phyloP scores from a whole-genome alignment of 306 rosid species.

The Prunus salicina region DNA sequence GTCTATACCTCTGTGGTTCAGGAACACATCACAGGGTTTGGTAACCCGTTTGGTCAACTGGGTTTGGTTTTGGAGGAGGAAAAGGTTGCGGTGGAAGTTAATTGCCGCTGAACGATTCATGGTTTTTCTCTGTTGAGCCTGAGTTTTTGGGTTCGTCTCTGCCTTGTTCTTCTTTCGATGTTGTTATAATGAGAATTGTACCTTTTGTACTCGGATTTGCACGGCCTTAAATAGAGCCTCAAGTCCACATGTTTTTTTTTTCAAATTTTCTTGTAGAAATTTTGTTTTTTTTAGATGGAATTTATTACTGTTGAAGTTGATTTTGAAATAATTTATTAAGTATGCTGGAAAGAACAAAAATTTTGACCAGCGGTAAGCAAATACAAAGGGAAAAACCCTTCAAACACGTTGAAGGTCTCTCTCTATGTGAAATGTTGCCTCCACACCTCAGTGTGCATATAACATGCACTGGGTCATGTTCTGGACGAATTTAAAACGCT shows the following conservation, averaged over 20 bases:
- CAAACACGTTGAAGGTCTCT: conserved; percentile 30
- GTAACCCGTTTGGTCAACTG: conserved; percentile 25
- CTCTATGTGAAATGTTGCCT: neutral
- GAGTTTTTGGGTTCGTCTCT: neutral
- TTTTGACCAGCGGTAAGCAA: conserved; percentile 28
- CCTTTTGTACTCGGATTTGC: neutral
- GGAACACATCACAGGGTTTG: conserved; percentile 64
- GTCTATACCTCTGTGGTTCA: conserved; percentile 76
- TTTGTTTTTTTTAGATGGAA: neutral
- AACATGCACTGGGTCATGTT: neutral
- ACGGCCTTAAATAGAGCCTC: neutral
- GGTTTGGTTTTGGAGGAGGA: conserved; percentile 22
- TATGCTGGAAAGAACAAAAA: neutral
- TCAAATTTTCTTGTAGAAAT: no score
- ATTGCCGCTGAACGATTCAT: conserved; percentile 40
- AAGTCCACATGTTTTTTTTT: no score
- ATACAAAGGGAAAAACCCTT: conserved; percentile 10
- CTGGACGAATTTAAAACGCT: conserved; percentile 17
- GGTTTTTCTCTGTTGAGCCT: conserved; percentile 3
- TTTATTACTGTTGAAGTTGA: neutral
- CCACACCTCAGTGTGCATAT: neutral
- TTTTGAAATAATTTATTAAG: neutral
- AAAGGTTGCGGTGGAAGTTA: conserved; percentile 22
- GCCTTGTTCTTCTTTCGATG: neutral
- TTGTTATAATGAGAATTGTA: neutral